Evolutionary conservation across 1,139 yeast species (phyloP).

Genomic region (Arxiozyma heterogenica): DNA sequence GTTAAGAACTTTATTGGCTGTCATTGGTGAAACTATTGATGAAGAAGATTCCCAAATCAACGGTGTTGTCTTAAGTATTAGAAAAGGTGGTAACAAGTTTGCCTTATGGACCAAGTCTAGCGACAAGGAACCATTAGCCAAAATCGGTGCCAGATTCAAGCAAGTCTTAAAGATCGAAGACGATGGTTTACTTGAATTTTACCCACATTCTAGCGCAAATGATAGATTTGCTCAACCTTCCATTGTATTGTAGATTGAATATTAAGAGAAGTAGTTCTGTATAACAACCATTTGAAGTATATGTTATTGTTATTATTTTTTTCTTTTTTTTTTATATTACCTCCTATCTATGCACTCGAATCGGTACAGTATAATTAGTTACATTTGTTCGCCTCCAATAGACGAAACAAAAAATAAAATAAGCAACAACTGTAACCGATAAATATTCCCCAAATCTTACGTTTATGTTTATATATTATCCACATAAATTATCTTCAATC

Average conservation of each 20-base stretch:
- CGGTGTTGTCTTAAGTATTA: constrained; percentile 86
- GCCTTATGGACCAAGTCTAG: constrained; percentile 91
- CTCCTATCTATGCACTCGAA: background rate
- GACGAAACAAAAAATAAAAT: background rate
- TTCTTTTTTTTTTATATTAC: background rate
- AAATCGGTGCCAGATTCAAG: constrained; percentile 79
- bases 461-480: background rate
- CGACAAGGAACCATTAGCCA: constrained; percentile 50
- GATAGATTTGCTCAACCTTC: constrained; percentile 30
- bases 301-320: background rate
- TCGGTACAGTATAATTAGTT: background rate
- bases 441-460: background rate
- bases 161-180: constrained; percentile 29
- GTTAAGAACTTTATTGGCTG: constrained; percentile 83
- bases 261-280: background rate
- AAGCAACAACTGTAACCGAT: background rate
- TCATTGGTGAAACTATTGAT: constrained; percentile 92
- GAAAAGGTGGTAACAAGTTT: constrained; percentile 75
- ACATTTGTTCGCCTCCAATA: background rate
- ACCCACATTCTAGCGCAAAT: constrained; percentile 30
- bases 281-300: background rate
- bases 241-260: constrained; percentile 24
- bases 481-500: background rate
- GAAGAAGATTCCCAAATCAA: constrained; percentile 73
- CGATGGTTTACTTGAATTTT: constrained; percentile 28